Evolutionary conservation across 306 rosid genomes (phyloP).

Genomic region (Canavalia gladiata): DNA sequence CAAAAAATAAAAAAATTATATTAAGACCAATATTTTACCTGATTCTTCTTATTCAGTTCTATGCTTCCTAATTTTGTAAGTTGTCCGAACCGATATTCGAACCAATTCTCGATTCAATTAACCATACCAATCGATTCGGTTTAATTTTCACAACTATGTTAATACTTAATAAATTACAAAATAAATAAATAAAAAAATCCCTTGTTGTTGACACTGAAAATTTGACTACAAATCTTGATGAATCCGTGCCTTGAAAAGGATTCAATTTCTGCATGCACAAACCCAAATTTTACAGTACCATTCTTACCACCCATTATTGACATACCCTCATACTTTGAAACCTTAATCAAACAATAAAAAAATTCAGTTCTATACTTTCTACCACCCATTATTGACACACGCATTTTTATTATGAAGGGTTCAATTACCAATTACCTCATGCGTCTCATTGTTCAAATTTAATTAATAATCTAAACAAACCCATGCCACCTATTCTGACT

Average conservation of each 20-base stretch:
- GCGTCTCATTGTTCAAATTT: no score
- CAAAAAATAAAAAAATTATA: no score
- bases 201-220: background rate
- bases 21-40: no score
- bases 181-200: background rate
- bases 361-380: background rate
- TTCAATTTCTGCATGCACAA: background rate
- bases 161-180: background rate
- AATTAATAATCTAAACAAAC: background rate
- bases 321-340: constrained; percentile 33
- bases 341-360: background rate
- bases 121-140: no score
- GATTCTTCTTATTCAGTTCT: no score
- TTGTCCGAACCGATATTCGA: no score
- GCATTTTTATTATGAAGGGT: background rate
- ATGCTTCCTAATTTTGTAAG: no score
- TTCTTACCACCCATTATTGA: background rate
- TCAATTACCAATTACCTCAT: background rate
- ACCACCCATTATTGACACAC: constrained; percentile 38
- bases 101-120: no score
- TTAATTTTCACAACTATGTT: no score
- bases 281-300: background rate
- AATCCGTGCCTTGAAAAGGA: background rate
- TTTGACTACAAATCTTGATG: constrained; percentile 1
- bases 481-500: constrained; percentile 31